These are phyloP conservation scores for Spirogloea muscicola DNA, from an alignment of 139 green algal species.

Conservation along the genomic window DNA sequence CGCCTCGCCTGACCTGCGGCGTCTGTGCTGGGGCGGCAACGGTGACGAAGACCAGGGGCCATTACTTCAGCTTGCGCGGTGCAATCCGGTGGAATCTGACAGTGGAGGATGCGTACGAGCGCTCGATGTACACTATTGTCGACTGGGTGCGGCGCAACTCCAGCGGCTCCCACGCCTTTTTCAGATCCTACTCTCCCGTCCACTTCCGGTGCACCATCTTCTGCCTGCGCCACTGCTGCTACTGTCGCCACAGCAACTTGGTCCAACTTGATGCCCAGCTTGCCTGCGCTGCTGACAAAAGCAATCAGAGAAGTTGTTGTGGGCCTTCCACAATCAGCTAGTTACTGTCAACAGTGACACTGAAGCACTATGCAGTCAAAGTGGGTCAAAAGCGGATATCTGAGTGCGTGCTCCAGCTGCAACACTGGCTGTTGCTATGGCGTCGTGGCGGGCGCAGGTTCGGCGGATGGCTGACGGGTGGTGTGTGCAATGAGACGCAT, in stretches of 20 bases:
- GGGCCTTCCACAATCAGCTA: too few relatives aligned
- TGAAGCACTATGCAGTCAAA: too few relatives aligned
- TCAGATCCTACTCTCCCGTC: not conserved
- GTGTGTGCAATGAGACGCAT: not conserved
- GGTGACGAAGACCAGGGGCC: too few relatives aligned
- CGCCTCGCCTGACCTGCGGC: too few relatives aligned
- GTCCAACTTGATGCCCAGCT: not conserved
- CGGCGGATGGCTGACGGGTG: not conserved
- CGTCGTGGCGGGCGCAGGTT: not conserved
- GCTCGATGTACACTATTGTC: not conserved
- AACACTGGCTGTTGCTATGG: not conserved
- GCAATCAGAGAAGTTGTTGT: too few relatives aligned
- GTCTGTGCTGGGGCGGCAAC: too few relatives aligned
- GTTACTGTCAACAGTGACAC: too few relatives aligned
- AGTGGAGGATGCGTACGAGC: not conserved
- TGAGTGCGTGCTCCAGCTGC: not conserved
- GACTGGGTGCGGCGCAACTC: not conserved
- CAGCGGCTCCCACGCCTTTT: not conserved
- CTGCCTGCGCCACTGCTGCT: not conserved
- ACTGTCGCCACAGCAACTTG: not conserved
- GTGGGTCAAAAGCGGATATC: not conserved
- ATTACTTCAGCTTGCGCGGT: not conserved
- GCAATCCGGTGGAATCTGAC: not conserved
- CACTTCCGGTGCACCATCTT: constrained; percentile 12
- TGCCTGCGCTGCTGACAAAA: too few relatives aligned